Evolutionary conservation across 768 basidiomycete species (phyloP).

Genomic region (Rhodotorula kratochvilovae): DNA sequence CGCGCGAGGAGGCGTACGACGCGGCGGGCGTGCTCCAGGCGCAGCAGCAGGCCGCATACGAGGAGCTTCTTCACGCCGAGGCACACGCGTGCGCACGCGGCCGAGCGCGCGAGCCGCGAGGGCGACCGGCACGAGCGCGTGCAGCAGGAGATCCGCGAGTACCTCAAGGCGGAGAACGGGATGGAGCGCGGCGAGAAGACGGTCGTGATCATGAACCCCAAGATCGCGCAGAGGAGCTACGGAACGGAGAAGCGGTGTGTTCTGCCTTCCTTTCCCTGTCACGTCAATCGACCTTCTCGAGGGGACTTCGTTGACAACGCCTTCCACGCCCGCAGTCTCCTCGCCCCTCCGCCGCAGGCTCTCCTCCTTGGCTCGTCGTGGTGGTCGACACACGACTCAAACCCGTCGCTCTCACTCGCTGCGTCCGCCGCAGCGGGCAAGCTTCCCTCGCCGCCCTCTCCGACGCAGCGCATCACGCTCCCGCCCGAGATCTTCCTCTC

Average conservation of each 20-base stretch:
- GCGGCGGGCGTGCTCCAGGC: neutral
- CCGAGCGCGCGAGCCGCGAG: neutral
- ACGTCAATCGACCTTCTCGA: neutral
- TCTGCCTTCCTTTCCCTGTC: neutral
- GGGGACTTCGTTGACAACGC: conserved; percentile 27
- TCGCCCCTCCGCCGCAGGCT: conserved; percentile 35
- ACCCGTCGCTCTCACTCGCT: neutral
- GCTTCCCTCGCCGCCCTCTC: conserved; percentile 63
- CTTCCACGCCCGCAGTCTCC: conserved; percentile 18
- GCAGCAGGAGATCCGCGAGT: conserved; percentile 49
- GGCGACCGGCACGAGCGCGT: neutral
- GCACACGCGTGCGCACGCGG: neutral
- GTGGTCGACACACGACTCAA: conserved; percentile 20
- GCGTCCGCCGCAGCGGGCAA: conserved; percentile 42
- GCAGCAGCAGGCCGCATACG: neutral
- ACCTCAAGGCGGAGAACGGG: conserved; percentile 75
- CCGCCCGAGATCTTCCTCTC: conserved; percentile 72
- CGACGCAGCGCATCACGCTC: conserved; percentile 58
- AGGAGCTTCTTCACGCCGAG: neutral
- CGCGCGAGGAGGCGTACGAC: neutral
- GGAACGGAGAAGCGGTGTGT: conserved; percentile 84
- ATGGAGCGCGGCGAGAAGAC: conserved; percentile 88
- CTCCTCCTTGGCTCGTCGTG: conserved; percentile 38
- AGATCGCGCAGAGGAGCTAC: conserved; percentile 95
- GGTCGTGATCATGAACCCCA: conserved; percentile 94